Evolutionary conservation across 805 yeast genomes (phyloP).

Genomic region (Saitoella complicata): DNA sequence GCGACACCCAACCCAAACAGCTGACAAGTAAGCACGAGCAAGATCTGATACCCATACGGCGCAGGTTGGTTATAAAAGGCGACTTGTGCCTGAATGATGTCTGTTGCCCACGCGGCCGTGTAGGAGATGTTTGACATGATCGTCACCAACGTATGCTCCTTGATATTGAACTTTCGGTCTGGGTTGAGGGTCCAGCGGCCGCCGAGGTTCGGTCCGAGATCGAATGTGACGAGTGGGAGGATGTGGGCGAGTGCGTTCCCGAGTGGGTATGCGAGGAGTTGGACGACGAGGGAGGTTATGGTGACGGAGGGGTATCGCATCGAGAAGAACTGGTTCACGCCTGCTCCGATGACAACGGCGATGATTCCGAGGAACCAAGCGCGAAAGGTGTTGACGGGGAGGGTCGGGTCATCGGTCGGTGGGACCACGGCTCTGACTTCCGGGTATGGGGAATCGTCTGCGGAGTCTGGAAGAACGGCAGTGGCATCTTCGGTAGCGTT

Average conservation of each 20-base stretch:
- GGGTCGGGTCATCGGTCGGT: slow-evolving; percentile 34
- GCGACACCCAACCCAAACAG: slow-evolving; percentile 50
- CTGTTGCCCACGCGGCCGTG: slow-evolving; percentile 37
- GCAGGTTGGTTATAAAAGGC: slow-evolving; percentile 30
- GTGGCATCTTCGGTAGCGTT: too few relatives aligned
- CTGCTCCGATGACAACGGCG: slow-evolving; percentile 14
- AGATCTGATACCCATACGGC: slow-evolving; percentile 33
- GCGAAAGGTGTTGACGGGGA: slow-evolving; percentile 31
- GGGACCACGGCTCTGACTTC: slow-evolving; percentile 54
- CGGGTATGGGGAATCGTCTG: slow-evolving; percentile 31
- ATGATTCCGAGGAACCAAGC: slow-evolving; percentile 20
- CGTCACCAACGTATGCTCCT: slow-evolving; percentile 25
- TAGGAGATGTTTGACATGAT: too few relatives aligned
- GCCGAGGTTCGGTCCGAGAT: not conserved
- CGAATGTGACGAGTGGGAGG: slow-evolving; percentile 7
- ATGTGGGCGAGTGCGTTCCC: slow-evolving; percentile 19
- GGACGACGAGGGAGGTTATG: slow-evolving; percentile 37
- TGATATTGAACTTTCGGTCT: slow-evolving; percentile 20
- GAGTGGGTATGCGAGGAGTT: slow-evolving; percentile 43
- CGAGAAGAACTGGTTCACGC: slow-evolving; percentile 29
- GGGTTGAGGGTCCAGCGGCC: not conserved
- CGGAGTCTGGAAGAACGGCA: too few relatives aligned
- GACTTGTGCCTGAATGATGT: slow-evolving; percentile 35
- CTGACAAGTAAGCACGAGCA: slow-evolving; percentile 40
- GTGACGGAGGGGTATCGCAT: slow-evolving; percentile 39